A percentile compares a stretch with the other conserved stretches of the same genome.
Evolutionary conservation across 768 basidiomycete genomes (phyloP).

Genomic region (Mycena alexandri): DNA sequence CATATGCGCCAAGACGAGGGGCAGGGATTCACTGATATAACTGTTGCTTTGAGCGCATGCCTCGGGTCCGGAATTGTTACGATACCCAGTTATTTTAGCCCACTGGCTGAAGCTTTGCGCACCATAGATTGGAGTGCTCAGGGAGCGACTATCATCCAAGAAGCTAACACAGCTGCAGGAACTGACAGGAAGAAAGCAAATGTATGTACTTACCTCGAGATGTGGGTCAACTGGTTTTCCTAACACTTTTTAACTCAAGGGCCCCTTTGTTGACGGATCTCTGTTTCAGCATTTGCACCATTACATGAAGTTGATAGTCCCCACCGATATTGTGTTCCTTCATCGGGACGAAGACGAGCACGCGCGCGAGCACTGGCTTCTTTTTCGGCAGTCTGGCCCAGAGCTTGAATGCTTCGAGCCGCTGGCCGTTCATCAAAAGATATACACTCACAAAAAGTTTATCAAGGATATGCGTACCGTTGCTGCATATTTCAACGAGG

Average conservation of each 20-base stretch:
- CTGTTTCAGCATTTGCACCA: conserved; percentile 2
- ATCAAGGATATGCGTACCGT: background rate
- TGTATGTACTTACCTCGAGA: background rate
- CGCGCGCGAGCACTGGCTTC: conserved; percentile 13
- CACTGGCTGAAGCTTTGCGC: background rate
- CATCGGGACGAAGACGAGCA: conserved; percentile 6
- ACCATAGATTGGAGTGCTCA: background rate
- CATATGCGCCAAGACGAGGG: background rate
- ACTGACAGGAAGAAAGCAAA: background rate
- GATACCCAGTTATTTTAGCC: background rate
- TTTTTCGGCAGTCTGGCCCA: background rate
- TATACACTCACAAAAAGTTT: background rate
- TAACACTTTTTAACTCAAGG: background rate
- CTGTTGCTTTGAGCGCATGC: background rate
- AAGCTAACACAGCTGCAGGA: background rate
- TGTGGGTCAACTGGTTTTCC: too few relatives aligned
- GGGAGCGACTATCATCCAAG: background rate
- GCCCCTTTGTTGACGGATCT: background rate
- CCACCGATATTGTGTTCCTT: background rate
- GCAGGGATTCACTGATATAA: conserved; percentile 1
- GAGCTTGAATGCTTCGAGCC: background rate
- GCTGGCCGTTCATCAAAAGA: background rate
- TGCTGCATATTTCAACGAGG: background rate
- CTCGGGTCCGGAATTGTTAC: background rate
- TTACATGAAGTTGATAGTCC: background rate